These are phyloP conservation scores for Pythium apleroticum DNA, from an alignment of 352 stramenopile genomes.

Conservation along the genomic window DNA sequence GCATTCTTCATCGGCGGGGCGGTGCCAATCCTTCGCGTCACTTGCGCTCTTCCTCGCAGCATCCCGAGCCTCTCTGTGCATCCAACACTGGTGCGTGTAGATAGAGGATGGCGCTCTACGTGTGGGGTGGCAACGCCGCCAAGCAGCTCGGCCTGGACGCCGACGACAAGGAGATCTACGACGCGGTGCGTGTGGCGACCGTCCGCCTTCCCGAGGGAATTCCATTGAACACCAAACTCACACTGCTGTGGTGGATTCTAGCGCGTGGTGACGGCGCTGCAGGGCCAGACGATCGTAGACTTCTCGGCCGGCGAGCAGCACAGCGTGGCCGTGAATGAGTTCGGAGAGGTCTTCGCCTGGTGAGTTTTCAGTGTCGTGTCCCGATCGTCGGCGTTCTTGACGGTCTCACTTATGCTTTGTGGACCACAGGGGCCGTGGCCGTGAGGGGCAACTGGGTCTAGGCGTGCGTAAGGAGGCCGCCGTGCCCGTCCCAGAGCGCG, in stretches of 20 bases:
- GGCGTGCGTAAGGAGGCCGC: slow-evolving; percentile 33
- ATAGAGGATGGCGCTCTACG: slow-evolving; percentile 61
- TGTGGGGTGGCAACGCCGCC: slow-evolving; percentile 72
- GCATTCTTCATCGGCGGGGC: neutral
- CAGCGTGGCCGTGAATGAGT: slow-evolving; percentile 77
- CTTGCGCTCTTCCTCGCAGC: slow-evolving; percentile 7
- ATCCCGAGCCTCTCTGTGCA: neutral
- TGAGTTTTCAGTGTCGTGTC: slow-evolving; percentile 19
- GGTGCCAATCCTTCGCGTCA: neutral
- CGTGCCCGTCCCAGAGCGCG: slow-evolving; percentile 39
- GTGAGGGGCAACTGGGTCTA: slow-evolving; percentile 69
- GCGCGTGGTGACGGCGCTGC: slow-evolving; percentile 54
- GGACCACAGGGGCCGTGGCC: slow-evolving; percentile 49
- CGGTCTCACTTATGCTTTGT: neutral
- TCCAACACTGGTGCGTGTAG: neutral
- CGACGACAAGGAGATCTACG: slow-evolving; percentile 53
- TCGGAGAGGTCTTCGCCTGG: slow-evolving; percentile 81
- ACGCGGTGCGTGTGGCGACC: slow-evolving; percentile 35
- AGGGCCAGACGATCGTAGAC: slow-evolving; percentile 60
- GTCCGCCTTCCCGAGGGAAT: neutral
- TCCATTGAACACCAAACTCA: neutral
- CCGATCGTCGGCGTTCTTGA: neutral
- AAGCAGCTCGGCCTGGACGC: slow-evolving; percentile 67
- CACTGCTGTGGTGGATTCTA: slow-evolving; percentile 14
- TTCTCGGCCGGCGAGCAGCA: slow-evolving; percentile 76